phyloP scores from a whole-genome alignment of 2,329 filamentous ascomycete species.

The Blastomyces parvus region DNA sequence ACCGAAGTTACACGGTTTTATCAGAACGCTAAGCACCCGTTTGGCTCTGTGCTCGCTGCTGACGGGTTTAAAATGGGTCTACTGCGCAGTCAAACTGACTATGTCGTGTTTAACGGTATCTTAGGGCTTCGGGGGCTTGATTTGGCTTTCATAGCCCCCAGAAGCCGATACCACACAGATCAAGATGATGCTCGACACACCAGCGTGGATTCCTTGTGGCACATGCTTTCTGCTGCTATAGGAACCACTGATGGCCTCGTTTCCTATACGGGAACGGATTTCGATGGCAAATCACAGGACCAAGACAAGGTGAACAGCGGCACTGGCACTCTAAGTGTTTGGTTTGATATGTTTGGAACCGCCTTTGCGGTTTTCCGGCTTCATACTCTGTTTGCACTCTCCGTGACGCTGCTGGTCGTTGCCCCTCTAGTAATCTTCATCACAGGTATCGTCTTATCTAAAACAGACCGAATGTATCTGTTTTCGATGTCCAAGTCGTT shows the following conservation, averaged over 20 bases:
- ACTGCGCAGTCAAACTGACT: conserved; percentile 82
- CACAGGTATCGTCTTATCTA: conserved; percentile 58
- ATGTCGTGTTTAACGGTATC: conserved; percentile 66
- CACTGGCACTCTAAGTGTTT: conserved; percentile 61
- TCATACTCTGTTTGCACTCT: conserved; percentile 78
- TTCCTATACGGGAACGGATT: conserved; percentile 55
- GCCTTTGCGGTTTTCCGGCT: conserved; percentile 70
- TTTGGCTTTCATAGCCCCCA: conserved; percentile 79
- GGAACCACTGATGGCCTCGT: conserved; percentile 64
- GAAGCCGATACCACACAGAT: conserved; percentile 80
- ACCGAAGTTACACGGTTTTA: conserved; percentile 77
- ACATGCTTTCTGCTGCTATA: conserved; percentile 83
- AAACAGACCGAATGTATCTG: conserved; percentile 76
- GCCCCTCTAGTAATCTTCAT: conserved; percentile 64
- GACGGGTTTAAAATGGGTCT: conserved; percentile 75
- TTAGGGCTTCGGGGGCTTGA: conserved; percentile 82
- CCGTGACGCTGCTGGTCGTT: conserved; percentile 70
- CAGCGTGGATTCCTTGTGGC: conserved; percentile 61
- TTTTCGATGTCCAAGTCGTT: conserved; percentile 59
- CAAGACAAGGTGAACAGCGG: conserved; percentile 58
- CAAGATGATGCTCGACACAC: conserved; percentile 79
- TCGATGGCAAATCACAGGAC: conserved; percentile 51
- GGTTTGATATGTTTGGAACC: conserved; percentile 86
- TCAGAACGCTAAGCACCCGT: conserved; percentile 60
- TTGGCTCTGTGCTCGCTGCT: conserved; percentile 69